Evolutionary conservation across 164 flowering plant genomes (phyloP).

Genomic region (Vitis cinerea): DNA sequence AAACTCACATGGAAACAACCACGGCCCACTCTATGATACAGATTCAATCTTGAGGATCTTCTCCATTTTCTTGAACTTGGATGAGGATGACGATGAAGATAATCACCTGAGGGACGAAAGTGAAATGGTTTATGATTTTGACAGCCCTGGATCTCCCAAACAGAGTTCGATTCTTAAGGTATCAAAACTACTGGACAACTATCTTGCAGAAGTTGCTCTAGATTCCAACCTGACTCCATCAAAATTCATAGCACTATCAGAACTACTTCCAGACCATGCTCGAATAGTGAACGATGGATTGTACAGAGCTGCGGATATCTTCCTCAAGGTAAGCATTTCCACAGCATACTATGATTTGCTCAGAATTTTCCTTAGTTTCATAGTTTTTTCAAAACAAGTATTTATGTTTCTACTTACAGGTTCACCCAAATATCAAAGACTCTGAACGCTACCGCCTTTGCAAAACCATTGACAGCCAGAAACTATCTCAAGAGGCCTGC

Average conservation of each 20-base stretch:
- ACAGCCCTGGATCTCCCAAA: slow-evolving; percentile 86
- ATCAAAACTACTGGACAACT: slow-evolving; percentile 81
- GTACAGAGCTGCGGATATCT: slow-evolving; percentile 89
- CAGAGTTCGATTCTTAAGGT: slow-evolving; percentile 86
- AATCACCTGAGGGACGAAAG: slow-evolving; percentile 51
- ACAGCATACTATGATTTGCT: background rate
- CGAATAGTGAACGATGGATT: slow-evolving; percentile 76
- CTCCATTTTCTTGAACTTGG: slow-evolving; percentile 79
- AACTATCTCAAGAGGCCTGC: slow-evolving; percentile 95
- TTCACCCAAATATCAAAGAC: slow-evolving; percentile 86
- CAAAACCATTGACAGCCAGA: slow-evolving; percentile 87
- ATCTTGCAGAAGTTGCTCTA: slow-evolving; percentile 85
- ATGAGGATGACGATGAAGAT: slow-evolving; percentile 85
- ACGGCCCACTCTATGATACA: slow-evolving; percentile 64
- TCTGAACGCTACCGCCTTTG: slow-evolving; percentile 81
- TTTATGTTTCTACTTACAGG: slow-evolving; percentile 39
- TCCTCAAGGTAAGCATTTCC: slow-evolving; percentile 66
- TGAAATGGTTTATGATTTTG: slow-evolving; percentile 76
- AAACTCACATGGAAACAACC: slow-evolving; percentile 50
- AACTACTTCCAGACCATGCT: slow-evolving; percentile 94
- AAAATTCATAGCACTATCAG: slow-evolving; percentile 80
- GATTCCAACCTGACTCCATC: slow-evolving; percentile 67
- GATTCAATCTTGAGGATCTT: slow-evolving; percentile 80
- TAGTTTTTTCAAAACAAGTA: background rate
- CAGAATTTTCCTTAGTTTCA: background rate